A percentile compares a stretch with the other conserved stretches of the same genome.
Conservation (phyloP, 2,329 filamentous ascomycete species). For the Drechslerella dactyloides region DNA sequence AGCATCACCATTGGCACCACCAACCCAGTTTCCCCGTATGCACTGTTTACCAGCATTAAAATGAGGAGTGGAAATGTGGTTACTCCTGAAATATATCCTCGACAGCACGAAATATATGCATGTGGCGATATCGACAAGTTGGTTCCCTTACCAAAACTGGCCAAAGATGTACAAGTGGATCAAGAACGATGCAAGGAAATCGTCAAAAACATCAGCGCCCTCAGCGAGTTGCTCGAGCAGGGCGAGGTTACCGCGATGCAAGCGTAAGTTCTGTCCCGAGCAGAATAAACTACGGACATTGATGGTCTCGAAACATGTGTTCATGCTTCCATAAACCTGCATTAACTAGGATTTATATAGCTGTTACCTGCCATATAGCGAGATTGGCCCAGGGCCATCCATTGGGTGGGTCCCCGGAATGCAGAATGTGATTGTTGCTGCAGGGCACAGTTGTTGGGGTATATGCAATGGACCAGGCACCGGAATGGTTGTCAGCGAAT, state of each 20-base stretch:
- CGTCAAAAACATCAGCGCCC: conserved; percentile 73
- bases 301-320: neutral
- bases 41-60: conserved; percentile 73
- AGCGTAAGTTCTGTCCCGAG: conserved; percentile 60
- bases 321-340: neutral
- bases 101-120: conserved; percentile 89
- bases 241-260: conserved; percentile 76
- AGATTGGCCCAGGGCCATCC: conserved; percentile 67
- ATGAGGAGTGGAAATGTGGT: conserved; percentile 64
- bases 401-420: conserved; percentile 77
- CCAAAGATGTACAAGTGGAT: conserved; percentile 78
- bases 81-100: conserved; percentile 89
- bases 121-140: conserved; percentile 85
- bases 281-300: too few relatives aligned
- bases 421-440: conserved; percentile 77
- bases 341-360: conserved; percentile 1
- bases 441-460: conserved; percentile 96
- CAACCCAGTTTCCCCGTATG: conserved; percentile 72
- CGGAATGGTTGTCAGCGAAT: conserved; percentile 78
- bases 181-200: conserved; percentile 81
- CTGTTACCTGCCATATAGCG: conserved; percentile 86
- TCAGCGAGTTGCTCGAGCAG: conserved; percentile 71
- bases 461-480: conserved; percentile 95
- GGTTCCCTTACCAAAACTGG: conserved; percentile 75
- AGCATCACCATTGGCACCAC: conserved; percentile 66